Evolutionary conservation across 139 green algal genomes (phyloP).

Genomic region (Chlamydomonas incerta): DNA sequence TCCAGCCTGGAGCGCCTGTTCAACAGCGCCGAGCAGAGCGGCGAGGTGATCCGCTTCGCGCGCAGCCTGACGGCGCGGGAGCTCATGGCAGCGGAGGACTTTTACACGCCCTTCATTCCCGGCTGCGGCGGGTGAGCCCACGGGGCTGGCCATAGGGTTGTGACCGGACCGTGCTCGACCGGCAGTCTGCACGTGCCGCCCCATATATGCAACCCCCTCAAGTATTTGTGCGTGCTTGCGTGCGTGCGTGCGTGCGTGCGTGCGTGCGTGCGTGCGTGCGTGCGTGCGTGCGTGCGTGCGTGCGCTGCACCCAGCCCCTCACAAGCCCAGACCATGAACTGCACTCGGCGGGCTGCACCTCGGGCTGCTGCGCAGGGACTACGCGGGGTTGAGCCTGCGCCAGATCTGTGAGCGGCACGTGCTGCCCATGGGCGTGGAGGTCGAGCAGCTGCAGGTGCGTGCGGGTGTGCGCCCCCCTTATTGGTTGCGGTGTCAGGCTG

Average conservation of each 20-base stretch:
- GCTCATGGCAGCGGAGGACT: slow-evolving; percentile 16
- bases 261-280: too few relatives aligned
- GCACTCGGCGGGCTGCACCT: too few relatives aligned
- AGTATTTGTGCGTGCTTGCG: too few relatives aligned
- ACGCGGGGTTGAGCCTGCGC: slow-evolving; percentile 4
- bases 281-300: too few relatives aligned
- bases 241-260: too few relatives aligned
- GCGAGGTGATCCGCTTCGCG: slow-evolving; percentile 35
- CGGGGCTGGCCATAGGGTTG: too few relatives aligned
- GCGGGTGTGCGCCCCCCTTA: neutral
- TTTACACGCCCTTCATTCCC: slow-evolving; percentile 45
- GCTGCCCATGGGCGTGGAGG: slow-evolving; percentile 40
- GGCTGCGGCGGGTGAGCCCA: slow-evolving; percentile 18
- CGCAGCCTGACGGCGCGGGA: slow-evolving; percentile 23
- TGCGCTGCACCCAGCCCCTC: too few relatives aligned
- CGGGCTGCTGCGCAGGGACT: slow-evolving; percentile 1
- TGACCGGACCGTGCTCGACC: too few relatives aligned
- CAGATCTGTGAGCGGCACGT: slow-evolving; percentile 32
- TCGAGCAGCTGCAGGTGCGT: slow-evolving; percentile 45
- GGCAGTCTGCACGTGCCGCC: too few relatives aligned
- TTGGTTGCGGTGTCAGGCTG: too few relatives aligned
- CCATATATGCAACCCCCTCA: too few relatives aligned
- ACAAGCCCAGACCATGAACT: too few relatives aligned
- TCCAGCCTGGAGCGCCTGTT: slow-evolving; percentile 22
- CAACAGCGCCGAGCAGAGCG: neutral